These are phyloP conservation scores for Paramyrothecium roridum DNA, from an alignment of 2,329 filamentous ascomycete species.

Conservation along the genomic window DNA sequence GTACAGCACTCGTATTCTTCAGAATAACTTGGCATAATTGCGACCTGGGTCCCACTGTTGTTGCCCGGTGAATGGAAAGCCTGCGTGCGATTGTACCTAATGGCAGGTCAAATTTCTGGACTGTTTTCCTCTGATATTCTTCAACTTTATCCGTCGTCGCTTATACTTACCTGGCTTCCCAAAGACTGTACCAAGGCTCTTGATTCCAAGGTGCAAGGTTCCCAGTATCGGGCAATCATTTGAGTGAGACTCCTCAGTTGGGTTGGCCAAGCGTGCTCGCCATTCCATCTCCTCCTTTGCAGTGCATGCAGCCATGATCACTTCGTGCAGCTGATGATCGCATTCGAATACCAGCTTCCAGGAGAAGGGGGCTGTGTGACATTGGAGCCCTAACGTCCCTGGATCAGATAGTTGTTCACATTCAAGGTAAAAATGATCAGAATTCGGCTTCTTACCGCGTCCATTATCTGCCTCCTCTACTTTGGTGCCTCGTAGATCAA, in stretches of 20 bases:
- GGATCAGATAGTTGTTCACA: too few relatives aligned
- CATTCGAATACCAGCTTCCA: conserved; percentile 90
- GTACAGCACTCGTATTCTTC: conserved; percentile 74
- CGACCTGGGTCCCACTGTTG: conserved; percentile 67
- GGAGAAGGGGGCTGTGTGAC: conserved; percentile 79
- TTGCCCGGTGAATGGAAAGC: conserved; percentile 76
- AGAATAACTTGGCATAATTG: conserved; percentile 75
- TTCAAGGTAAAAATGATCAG: neutral
- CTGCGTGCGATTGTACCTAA: conserved; percentile 60
- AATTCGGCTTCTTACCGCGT: conserved; percentile 50
- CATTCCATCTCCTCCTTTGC: conserved; percentile 76
- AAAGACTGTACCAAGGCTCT: conserved; percentile 71
- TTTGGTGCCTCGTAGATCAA: conserved; percentile 62
- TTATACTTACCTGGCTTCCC: conserved; percentile 60
- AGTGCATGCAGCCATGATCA: conserved; percentile 85
- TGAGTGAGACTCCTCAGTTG: conserved; percentile 45
- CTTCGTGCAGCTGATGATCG: conserved; percentile 73
- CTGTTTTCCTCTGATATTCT: neutral
- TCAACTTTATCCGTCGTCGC: too few relatives aligned
- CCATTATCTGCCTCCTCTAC: conserved; percentile 75
- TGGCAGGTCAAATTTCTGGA: neutral
- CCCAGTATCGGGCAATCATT: conserved; percentile 50
- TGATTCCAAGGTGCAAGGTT: conserved; percentile 67
- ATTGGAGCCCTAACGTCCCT: conserved; percentile 67
- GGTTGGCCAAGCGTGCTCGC: conserved; percentile 62